Evolutionary conservation across 208 protist species (phyloP).

Genomic region (Leishmania amazonensis): DNA sequence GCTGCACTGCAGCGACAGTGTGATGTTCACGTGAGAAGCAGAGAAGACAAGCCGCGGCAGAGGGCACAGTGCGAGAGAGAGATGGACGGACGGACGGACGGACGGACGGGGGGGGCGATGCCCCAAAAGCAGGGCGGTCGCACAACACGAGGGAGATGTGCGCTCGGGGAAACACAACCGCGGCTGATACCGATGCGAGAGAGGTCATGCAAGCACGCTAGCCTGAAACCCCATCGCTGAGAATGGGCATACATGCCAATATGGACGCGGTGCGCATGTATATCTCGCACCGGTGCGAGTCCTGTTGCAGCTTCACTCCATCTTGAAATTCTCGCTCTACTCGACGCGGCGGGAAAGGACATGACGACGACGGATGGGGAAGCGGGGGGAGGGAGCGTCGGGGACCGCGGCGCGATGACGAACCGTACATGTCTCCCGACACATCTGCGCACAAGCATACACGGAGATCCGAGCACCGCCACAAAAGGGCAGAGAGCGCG

Average conservation of each 20-base stretch:
- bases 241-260: neutral
- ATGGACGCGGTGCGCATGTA: neutral
- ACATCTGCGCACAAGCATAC: neutral
- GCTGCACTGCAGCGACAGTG: neutral
- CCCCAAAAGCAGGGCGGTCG: neutral
- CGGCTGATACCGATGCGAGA: neutral
- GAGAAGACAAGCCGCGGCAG: neutral
- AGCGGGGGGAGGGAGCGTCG: neutral
- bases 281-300: neutral
- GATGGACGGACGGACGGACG: neutral
- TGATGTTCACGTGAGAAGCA: neutral
- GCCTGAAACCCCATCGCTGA: neutral
- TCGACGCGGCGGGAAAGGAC: neutral
- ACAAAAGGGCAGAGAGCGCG: neutral
- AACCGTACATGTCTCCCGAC: no score
- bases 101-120: neutral
- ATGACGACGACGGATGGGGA: neutral
- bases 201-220: neutral
- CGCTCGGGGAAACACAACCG: neutral
- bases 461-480: neutral
- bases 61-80: neutral
- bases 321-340: neutral
- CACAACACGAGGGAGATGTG: neutral
- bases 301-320: neutral
- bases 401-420: neutral